phyloP scores from a whole-genome alignment of 495 filamentous ascomycete genomes.

The Xylaria nigripes region DNA sequence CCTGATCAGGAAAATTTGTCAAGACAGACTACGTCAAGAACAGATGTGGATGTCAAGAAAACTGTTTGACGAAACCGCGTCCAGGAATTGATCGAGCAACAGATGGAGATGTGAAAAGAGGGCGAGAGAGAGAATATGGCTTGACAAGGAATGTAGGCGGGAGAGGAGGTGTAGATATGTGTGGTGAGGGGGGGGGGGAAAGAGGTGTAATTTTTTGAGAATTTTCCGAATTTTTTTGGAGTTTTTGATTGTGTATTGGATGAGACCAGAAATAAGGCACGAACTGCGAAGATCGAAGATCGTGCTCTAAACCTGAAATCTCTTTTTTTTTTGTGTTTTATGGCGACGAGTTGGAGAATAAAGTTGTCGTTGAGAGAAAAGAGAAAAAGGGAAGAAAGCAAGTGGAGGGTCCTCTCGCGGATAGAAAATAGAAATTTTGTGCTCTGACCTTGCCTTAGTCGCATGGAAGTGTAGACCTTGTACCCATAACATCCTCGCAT shows the following conservation, averaged over 20 bases:
- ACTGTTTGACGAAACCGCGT: slow-evolving; percentile 3
- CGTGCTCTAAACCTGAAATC: slow-evolving; percentile 27
- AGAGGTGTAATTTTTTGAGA: slow-evolving; percentile 18
- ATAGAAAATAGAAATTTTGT: slow-evolving; percentile 25
- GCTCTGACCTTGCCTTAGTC: slow-evolving; percentile 21
- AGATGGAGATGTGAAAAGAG: slow-evolving; percentile 2
- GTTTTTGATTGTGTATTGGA: slow-evolving; percentile 40
- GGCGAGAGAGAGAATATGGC: background rate
- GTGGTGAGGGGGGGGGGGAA: no score
- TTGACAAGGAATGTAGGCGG: slow-evolving; percentile 9
- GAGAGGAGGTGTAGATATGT: slow-evolving; percentile 20
- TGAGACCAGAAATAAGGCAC: slow-evolving; percentile 31
- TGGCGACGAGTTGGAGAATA: slow-evolving; percentile 29
- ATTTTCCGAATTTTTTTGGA: slow-evolving; percentile 50
- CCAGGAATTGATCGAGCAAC: slow-evolving; percentile 3
- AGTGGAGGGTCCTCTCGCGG: slow-evolving; percentile 15
- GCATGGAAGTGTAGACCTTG: slow-evolving; percentile 5
- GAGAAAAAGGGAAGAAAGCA: slow-evolving; percentile 11
- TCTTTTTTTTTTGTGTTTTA: slow-evolving; percentile 29
- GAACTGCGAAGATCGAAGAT: slow-evolving; percentile 19
- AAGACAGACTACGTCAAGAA: background rate
- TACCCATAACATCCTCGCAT: slow-evolving; percentile 17
- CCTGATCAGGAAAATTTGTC: background rate
- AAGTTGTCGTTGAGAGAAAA: slow-evolving; percentile 25
- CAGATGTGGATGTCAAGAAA: background rate